Conservation (phyloP, 1,284 basidiomycete species). For the Porodaedalea pini region DNA sequence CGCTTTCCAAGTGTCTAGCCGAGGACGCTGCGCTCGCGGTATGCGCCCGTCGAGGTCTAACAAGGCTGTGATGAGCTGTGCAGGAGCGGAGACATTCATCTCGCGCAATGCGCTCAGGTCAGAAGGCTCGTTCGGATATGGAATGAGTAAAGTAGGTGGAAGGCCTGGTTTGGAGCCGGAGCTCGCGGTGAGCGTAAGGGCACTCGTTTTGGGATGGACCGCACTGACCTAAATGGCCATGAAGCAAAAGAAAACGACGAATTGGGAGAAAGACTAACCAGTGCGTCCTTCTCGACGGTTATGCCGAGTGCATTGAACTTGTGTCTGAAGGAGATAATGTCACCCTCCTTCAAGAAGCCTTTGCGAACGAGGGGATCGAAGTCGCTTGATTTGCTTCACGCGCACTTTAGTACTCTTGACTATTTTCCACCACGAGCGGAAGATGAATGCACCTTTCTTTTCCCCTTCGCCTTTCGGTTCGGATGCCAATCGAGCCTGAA, state of each 20-base stretch:
- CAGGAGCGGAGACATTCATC: neutral
- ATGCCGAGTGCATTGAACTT: slow-evolving; percentile 37
- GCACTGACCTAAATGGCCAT: slow-evolving; percentile 37
- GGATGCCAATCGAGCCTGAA: slow-evolving; percentile 7
- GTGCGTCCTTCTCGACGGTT: slow-evolving; percentile 49
- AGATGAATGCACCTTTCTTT: slow-evolving; percentile 2
- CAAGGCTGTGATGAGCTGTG: slow-evolving; percentile 7
- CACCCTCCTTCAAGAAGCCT: slow-evolving; percentile 44
- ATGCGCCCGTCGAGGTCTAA: slow-evolving; percentile 17
- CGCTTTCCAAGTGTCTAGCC: slow-evolving; percentile 6
- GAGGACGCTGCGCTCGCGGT: neutral
- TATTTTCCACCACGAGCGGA: neutral
- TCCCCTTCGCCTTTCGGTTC: slow-evolving; percentile 27
- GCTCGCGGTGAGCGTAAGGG: slow-evolving; percentile 41
- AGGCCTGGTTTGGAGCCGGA: slow-evolving; percentile 37
- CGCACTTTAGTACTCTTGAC: neutral
- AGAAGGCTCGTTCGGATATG: neutral
- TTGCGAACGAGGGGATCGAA: slow-evolving; percentile 37
- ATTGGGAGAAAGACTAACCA: slow-evolving; percentile 33
- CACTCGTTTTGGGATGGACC: slow-evolving; percentile 39
- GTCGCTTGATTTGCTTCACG: slow-evolving; percentile 22
- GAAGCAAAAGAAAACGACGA: neutral
- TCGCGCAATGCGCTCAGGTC: slow-evolving; percentile 7
- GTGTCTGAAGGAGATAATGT: slow-evolving; percentile 50
- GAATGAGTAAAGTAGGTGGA: slow-evolving; percentile 35